These are phyloP conservation scores for Trichosanthes truncata DNA, from an alignment of 306 rosid species.

Conservation along the genomic window DNA sequence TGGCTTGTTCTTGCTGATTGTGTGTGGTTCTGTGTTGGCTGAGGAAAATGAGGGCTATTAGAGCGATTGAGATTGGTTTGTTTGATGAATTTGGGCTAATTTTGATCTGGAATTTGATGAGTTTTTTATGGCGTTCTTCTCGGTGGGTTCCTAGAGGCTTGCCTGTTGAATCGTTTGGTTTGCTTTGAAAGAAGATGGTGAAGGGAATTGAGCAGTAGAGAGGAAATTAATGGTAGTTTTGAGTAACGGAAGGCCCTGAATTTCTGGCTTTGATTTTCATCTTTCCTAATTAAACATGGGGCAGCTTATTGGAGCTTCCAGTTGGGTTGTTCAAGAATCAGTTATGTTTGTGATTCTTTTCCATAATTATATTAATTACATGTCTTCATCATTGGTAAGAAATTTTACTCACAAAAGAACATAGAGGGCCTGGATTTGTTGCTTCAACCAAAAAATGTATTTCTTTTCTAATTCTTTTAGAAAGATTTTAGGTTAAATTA, in stretches of 20 bases:
- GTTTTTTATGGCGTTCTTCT: neutral
- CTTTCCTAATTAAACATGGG: neutral
- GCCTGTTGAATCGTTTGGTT: neutral
- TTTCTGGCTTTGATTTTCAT: neutral
- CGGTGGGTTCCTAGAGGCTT: neutral
- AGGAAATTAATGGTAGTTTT: neutral
- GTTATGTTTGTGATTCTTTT: neutral
- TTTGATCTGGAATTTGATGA: neutral
- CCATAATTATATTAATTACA: neutral
- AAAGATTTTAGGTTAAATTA: no score
- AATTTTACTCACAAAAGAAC: neutral
- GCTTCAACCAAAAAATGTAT: neutral
- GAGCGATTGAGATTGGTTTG: neutral
- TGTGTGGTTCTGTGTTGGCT: constrained; percentile 6
- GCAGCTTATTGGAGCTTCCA: neutral
- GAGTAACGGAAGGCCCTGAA: constrained; percentile 3
- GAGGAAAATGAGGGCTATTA: constrained; percentile 17
- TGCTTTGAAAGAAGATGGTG: neutral
- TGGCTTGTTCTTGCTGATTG: neutral
- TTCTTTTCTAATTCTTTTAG: no score
- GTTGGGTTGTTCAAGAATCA: neutral
- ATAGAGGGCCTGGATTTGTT: neutral
- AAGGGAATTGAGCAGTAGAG: neutral
- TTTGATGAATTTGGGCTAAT: neutral
- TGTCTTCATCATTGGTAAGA: neutral